Evolutionary conservation across 2,329 filamentous ascomycete species (phyloP), one percentile per base, ranked within the genome.

Genomic region (Ophiocordyceps camponoti-floridani): DNA sequence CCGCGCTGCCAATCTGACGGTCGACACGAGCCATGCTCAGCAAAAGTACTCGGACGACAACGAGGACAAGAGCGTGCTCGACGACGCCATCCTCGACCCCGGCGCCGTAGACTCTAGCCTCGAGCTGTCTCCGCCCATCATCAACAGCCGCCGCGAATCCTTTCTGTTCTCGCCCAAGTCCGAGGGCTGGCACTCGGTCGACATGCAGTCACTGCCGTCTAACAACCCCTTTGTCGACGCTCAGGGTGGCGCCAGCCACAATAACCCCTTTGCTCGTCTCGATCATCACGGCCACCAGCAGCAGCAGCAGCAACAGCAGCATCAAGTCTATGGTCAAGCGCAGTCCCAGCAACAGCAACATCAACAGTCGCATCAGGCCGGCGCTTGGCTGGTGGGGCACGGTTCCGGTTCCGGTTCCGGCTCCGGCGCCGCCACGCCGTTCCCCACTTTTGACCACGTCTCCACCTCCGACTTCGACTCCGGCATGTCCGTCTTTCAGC

Each of bases 371-470:
- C 31, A 35, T 5, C 61, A 64, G 35, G 57, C 55, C 41, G 63
- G 63, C 50, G 57, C 67, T 49, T 88, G 83, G 82, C 67, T 77
- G 43, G 70, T 79, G 58, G 72, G 77, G 52, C 72, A 71, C 42
- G 43, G 33, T 33, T 38, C 31, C 43, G 69, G 33, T 33, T 38
- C 31, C 43, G 69, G 67, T 53, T 83, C 82, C 26, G 82, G 77
- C 44, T 75, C 84, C 49, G 81, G 77, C 43, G 74, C 84, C 49
- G 81, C 77, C 60, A 89, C 84, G 7, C 82, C 83, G 14, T 76
- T 86, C 48, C 78, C 77, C 48, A 68, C 77, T 44, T 83, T 84
- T 54, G 58, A 61, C 54, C 73, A 77, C 11, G 38, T 31, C 23
- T 23, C 23, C 23, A 23, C 23, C 23, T 23, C 23, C 43, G 73